phyloP scores from a whole-genome alignment of 192 early-diverging fungal genomes.

The Hyaloraphidium curvatum region DNA sequence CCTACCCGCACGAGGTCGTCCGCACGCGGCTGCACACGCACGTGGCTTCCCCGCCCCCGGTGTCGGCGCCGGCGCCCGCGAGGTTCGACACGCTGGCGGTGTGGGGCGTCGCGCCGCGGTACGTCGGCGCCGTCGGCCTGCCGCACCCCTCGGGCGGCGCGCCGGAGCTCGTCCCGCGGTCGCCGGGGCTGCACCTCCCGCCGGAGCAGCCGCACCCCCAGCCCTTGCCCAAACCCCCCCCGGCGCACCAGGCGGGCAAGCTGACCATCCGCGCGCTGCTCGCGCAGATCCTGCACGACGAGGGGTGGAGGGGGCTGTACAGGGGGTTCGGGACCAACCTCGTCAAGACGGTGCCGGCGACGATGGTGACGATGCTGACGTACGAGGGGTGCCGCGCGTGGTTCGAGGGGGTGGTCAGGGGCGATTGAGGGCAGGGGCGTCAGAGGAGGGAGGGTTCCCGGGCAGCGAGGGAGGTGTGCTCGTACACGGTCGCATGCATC shows the following conservation, averaged over 20 bases:
- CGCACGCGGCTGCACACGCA: slow-evolving; percentile 88
- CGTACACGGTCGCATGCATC: too few species aligned
- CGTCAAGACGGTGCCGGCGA: slow-evolving; percentile 71
- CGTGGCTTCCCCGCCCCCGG: slow-evolving; percentile 27
- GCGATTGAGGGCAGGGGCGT: not conserved
- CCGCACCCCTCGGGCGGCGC: too few species aligned
- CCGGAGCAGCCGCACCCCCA: not conserved
- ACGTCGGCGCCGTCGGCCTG: too few species aligned
- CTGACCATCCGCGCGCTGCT: slow-evolving; percentile 7
- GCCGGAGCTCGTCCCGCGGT: too few species aligned
- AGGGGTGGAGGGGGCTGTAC: slow-evolving; percentile 69
- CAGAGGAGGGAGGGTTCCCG: too few species aligned
- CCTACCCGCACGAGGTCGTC: slow-evolving; percentile 93
- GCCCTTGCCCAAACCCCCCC: not conserved
- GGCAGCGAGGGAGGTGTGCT: too few species aligned
- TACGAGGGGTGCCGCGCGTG: slow-evolving; percentile 35
- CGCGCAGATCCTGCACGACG: slow-evolving; percentile 48
- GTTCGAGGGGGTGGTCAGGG: not conserved
- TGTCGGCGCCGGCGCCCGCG: not conserved
- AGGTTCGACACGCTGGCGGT: too few species aligned
- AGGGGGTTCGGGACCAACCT: slow-evolving; percentile 70
- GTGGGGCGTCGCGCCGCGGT: too few species aligned
- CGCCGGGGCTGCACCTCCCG: too few species aligned
- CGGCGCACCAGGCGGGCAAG: not conserved
- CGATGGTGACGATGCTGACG: slow-evolving; percentile 66